Conservation (phyloP, 768 basidiomycete species). For the Tylopilus sp. region DNA sequence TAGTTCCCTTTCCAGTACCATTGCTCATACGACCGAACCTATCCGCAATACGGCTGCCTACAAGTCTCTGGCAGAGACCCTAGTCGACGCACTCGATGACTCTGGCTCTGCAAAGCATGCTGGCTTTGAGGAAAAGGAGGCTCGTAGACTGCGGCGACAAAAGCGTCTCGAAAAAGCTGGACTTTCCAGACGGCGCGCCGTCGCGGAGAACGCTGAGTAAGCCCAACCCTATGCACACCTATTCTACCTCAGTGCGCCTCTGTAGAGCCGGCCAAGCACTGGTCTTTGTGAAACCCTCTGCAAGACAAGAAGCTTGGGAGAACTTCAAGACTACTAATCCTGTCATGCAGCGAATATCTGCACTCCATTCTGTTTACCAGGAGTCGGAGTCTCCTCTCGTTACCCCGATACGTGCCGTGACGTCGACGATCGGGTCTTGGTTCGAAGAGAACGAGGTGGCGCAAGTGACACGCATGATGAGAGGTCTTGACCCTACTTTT, state of each 20-base stretch:
- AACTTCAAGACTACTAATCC: constrained; percentile 76
- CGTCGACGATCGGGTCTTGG: constrained; percentile 81
- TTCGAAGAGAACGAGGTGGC: constrained; percentile 98
- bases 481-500: constrained; percentile 83
- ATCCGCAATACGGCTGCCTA: constrained; percentile 95
- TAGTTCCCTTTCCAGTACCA: constrained; percentile 79
- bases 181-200: constrained; percentile 45
- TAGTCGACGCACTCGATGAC: constrained; percentile 92
- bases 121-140: constrained; percentile 95
- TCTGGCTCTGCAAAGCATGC: constrained; percentile 91
- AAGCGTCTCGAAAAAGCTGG: constrained; percentile 84
- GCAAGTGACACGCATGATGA: constrained; percentile 87
- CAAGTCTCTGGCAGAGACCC: constrained; percentile 82
- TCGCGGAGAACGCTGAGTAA: constrained; percentile 78
- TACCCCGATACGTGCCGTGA: constrained; percentile 75
- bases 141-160: constrained; percentile 75
- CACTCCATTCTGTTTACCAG: constrained; percentile 70
- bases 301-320: constrained; percentile 79
- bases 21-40: constrained; percentile 90
- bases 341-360: constrained; percentile 56
- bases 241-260: neutral
- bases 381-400: constrained; percentile 94
- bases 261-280: constrained; percentile 81
- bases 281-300: constrained; percentile 79
- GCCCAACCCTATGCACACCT: constrained; percentile 26